Evolutionary conservation across 2,329 filamentous ascomycete species (phyloP).

Genomic region (Elsinoe necatrix): DNA sequence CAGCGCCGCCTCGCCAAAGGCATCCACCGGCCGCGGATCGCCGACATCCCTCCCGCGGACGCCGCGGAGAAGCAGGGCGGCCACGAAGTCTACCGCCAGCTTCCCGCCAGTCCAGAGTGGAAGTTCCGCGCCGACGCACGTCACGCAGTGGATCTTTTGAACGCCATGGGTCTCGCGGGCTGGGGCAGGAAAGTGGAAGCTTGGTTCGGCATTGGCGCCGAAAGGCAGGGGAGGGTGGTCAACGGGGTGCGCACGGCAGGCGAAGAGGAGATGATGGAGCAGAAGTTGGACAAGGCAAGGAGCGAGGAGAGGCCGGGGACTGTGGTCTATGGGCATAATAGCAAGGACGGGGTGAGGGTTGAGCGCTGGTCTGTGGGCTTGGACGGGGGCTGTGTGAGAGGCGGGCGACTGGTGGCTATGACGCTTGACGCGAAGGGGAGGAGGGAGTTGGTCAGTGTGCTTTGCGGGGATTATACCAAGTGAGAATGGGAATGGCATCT

Average conservation of each 20-base stretch:
- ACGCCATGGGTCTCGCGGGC: not conserved
- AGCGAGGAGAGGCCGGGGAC: constrained; percentile 44
- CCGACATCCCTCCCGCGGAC: not conserved
- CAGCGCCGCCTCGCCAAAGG: constrained; percentile 13
- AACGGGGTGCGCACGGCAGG: constrained; percentile 48
- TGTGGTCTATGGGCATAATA: constrained; percentile 76
- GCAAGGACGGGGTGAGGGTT: constrained; percentile 56
- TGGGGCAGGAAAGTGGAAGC: not conserved
- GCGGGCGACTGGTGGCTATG: constrained; percentile 66
- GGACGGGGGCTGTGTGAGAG: constrained; percentile 73
- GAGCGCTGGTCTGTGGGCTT: constrained; percentile 70
- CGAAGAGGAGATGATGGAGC: constrained; percentile 57
- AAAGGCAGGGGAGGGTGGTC: constrained; percentile 36
- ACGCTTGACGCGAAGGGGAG: constrained; percentile 54
- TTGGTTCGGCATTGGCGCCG: not conserved
- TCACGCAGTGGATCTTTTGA: not conserved
- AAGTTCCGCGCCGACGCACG: not conserved
- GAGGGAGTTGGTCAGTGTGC: constrained; percentile 31
- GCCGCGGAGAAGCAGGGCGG: not conserved
- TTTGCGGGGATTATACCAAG: constrained; percentile 31
- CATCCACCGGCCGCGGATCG: not conserved
- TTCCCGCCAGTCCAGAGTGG: not conserved
- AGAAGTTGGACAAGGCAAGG: constrained; percentile 57
- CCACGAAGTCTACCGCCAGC: not conserved
- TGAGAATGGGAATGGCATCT: not conserved